A percentile compares a stretch with the other conserved stretches of the same genome.
These are phyloP conservation scores for Aspergillus fructus DNA, from an alignment of 2,329 filamentous ascomycete species.

Conservation along the genomic window DNA sequence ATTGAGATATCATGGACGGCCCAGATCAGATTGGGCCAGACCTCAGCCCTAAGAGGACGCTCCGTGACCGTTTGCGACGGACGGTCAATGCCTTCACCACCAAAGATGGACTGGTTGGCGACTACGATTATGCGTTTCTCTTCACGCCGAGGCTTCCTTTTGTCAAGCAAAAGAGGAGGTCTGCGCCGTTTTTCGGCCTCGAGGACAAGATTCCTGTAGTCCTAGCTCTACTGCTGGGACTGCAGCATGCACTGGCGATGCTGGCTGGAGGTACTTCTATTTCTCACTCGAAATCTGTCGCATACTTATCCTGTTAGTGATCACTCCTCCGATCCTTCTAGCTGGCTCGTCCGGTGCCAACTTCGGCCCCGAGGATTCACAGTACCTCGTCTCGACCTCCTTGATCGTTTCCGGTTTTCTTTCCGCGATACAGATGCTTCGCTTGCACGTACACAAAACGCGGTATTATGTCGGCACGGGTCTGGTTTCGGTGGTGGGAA, in stretches of 20 bases:
- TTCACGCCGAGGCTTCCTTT: conserved; percentile 83
- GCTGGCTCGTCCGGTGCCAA: conserved; percentile 57
- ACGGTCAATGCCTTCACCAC: conserved; percentile 42
- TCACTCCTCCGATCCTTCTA: conserved; percentile 65
- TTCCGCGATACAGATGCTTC: conserved; percentile 65
- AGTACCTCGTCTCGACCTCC: conserved; percentile 68
- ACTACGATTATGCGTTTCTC: conserved; percentile 87
- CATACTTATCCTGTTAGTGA: conserved; percentile 41
- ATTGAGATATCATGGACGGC: conserved; percentile 28
- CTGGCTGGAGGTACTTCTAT: conserved; percentile 46
- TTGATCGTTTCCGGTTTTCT: conserved; percentile 67
- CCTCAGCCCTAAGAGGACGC: conserved; percentile 35
- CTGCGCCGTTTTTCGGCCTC: conserved; percentile 69
- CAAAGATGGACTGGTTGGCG: conserved; percentile 73
- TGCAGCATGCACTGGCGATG: conserved; percentile 71
- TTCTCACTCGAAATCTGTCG: not conserved
- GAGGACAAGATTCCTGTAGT: conserved; percentile 68
- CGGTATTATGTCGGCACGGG: conserved; percentile 66
- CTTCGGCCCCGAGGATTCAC: conserved; percentile 53
- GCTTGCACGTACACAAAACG: conserved; percentile 62
- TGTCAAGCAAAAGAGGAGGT: conserved; percentile 60
- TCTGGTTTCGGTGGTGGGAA: conserved; percentile 66
- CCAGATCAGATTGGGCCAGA: conserved; percentile 47
- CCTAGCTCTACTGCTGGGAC: conserved; percentile 64
- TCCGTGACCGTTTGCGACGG: conserved; percentile 36